Conservation (phyloP, 2,329 filamentous ascomycete genomes). For the Cordyceps militaris region DNA sequence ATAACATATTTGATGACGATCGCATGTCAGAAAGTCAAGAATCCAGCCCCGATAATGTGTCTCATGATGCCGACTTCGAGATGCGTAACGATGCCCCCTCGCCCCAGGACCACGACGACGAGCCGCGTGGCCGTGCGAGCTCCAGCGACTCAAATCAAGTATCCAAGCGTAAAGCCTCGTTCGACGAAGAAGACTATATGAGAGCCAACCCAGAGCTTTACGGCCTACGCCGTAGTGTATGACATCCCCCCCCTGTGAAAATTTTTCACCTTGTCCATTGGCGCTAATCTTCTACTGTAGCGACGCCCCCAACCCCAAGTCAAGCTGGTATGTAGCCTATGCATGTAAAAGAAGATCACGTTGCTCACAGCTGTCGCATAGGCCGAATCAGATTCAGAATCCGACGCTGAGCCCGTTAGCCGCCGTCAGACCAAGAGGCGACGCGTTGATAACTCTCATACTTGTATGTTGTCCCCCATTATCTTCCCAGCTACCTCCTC, state of each 20-base stretch:
- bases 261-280: constrained; percentile 15
- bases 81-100: constrained; percentile 52
- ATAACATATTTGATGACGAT: constrained; percentile 31
- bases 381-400: constrained; percentile 59
- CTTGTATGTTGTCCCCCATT: constrained; percentile 42
- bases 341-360: neutral
- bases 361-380: constrained; percentile 19
- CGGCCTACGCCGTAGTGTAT: constrained; percentile 85
- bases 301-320: constrained; percentile 51
- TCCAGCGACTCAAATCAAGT: constrained; percentile 64
- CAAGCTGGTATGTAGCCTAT: constrained; percentile 43
- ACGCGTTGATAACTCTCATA: constrained; percentile 57
- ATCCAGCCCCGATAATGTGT: constrained; percentile 47
- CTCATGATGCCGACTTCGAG: constrained; percentile 70
- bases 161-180: constrained; percentile 63
- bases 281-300: constrained; percentile 33
- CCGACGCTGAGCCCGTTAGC: constrained; percentile 54
- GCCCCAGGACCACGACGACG: constrained; percentile 14
- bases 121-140: constrained; percentile 47
- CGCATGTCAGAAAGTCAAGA: constrained; percentile 39
- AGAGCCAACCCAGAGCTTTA: constrained; percentile 90
- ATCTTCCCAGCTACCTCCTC: constrained; percentile 14
- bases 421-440: constrained; percentile 61
- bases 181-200: constrained; percentile 76
- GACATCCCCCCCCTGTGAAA: constrained; percentile 27